Evolutionary conservation across 371 early-diverging fungal genomes (phyloP).

Genomic region (Caulochytrium protostelioides): DNA sequence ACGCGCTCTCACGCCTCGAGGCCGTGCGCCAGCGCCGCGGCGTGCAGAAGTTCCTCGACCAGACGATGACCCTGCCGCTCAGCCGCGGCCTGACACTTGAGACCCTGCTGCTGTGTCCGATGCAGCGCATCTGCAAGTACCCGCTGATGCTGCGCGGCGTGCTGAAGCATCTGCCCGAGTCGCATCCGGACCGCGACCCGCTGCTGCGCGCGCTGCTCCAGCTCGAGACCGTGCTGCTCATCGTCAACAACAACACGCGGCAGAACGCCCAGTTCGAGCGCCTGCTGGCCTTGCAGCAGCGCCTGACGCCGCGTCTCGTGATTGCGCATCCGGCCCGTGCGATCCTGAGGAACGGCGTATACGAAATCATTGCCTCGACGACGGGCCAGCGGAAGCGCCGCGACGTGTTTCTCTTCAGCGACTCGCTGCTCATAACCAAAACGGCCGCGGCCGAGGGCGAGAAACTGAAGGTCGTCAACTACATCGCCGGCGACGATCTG

Average conservation of each 20-base stretch:
- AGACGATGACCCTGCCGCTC: no score
- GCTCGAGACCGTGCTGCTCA: constrained; percentile 23
- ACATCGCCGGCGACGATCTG: not conserved
- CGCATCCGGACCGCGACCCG: constrained; percentile 15
- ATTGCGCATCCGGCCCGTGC: constrained; percentile 18
- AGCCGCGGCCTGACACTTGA: not conserved
- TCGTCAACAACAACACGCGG: constrained; percentile 23
- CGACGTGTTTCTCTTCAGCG: constrained; percentile 25
- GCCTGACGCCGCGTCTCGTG: constrained; percentile 16
- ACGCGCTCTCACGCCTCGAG: constrained; percentile 23
- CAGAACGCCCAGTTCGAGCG: constrained; percentile 20
- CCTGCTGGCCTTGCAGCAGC: constrained; percentile 19
- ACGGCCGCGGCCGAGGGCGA: constrained; percentile 6
- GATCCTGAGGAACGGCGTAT: constrained; percentile 11
- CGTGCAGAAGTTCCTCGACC: constrained; percentile 17
- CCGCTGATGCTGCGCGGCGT: constrained; percentile 52
- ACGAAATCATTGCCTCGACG: constrained; percentile 8
- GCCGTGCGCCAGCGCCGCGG: constrained; percentile 9
- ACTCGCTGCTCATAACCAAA: constrained; percentile 21
- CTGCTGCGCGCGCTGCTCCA: constrained; percentile 13
- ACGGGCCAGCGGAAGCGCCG: constrained; percentile 11
- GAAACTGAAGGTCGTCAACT: constrained; percentile 19
- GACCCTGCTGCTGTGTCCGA: constrained; percentile 1
- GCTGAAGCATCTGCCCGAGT: not conserved
- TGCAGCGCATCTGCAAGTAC: constrained; percentile 94